Evolutionary conservation across 495 filamentous ascomycete genomes (phyloP), one percentile per base, ranked within the genome.

Genomic region (Aspergillus conjunctus): DNA sequence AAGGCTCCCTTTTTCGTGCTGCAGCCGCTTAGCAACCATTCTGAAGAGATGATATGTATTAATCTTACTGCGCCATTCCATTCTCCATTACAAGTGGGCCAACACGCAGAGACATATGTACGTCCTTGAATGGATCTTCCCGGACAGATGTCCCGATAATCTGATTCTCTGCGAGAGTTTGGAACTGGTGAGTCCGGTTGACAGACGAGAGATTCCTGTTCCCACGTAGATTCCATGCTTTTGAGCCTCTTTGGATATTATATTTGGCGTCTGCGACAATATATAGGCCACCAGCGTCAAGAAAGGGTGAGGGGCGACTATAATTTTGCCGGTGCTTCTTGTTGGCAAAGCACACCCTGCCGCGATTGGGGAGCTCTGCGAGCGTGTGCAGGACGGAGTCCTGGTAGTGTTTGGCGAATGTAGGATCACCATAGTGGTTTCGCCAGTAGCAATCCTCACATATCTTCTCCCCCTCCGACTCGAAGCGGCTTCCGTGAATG

Each of bases 1-100:
- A 69, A 58, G 15, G 67, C 73, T 21, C 73, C 74, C 30, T 62
- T 56, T 43, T 71, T 61, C 37, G 68, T 67, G 46, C 68, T 73
- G 51, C 30, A 37, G 11, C 12, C 7, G 1, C 14, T 45, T 45
- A 45, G 43, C 43, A 9, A 22, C 26, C 2, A 32, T 4, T 33
- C 15, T 34, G n/a, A 15, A 18, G 0, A 8, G 9, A 34, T 9
- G n/a, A 33, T 4, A 33, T 20, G 1, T 1, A 18, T n/a, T n/a
- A n/a, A n/a, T n/a, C 60, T 62, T 20, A 68, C 71, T 69, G 45
- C 18, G 26, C 54, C 18, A 75, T 71, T 12, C 76, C 73, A 45
- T 79, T 79, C 57, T 79, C 75, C 17, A 79, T 75, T 2, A 79
- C 49, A 12, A 79, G 52, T 1, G 75, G 75, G 1, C 76, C 75